phyloP scores from a whole-genome alignment of 352 stramenopile species.

The Globisporangium irregulare region DNA sequence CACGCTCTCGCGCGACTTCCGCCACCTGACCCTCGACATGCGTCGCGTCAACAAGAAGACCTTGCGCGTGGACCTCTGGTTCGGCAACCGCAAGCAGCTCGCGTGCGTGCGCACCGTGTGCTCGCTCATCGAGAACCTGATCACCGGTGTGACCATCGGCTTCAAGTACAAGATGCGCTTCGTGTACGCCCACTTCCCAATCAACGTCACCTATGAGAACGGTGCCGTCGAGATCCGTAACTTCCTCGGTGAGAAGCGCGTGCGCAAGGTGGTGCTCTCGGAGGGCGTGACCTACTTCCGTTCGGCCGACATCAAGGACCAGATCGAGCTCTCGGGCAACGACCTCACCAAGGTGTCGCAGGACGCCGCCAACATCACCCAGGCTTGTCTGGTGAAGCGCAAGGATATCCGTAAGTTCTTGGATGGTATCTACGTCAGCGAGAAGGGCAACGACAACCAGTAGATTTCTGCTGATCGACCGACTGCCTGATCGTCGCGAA shows the following conservation, averaged over 20 bases:
- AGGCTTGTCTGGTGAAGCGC: constrained; percentile 79
- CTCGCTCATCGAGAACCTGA: constrained; percentile 99
- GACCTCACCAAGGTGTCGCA: constrained; percentile 97
- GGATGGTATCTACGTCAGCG: constrained; percentile 99
- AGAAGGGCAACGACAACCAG: constrained; percentile 90
- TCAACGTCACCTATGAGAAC: constrained; percentile 97
- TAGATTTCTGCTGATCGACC: constrained; percentile 3
- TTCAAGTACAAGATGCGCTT: constrained; percentile 99
- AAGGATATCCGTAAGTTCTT: constrained; percentile 99
- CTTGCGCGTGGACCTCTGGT: constrained; percentile 98
- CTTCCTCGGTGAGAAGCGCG: constrained; percentile 99
- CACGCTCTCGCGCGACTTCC: constrained; percentile 94
- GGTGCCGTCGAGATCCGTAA: constrained; percentile 98
- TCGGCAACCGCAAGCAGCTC: constrained; percentile 98
- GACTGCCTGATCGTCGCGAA: neutral
- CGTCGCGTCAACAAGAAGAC: constrained; percentile 88
- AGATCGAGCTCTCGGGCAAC: constrained; percentile 98
- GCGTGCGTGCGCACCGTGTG: constrained; percentile 97
- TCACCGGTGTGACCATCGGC: constrained; percentile 96
- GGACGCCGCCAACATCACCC: constrained; percentile 83
- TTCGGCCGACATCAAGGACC: constrained; percentile 97
- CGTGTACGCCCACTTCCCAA: constrained; percentile 99
- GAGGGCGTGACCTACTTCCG: constrained; percentile 95
- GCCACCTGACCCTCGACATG: constrained; percentile 97
- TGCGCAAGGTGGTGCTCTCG: constrained; percentile 93